Evolutionary conservation across 305 asterid genomes (phyloP).

Genomic region (Rubia balearica): DNA sequence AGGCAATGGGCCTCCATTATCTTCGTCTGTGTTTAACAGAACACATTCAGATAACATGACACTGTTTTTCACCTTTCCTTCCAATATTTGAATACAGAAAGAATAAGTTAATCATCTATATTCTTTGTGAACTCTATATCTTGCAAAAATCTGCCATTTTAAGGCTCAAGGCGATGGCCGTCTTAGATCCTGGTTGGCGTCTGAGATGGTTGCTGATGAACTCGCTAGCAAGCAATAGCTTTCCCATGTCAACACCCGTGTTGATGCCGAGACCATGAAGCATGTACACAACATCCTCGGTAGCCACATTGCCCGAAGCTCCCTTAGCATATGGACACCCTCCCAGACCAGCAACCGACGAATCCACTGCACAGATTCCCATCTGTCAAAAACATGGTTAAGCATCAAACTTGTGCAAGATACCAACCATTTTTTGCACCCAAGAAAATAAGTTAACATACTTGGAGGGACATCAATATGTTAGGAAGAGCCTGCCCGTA

Average conservation of each 20-base stretch:
- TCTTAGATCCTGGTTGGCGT: conserved; percentile 73
- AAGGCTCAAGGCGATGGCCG: conserved; percentile 61
- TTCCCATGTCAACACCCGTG: conserved; percentile 63
- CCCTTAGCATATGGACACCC: conserved; percentile 98
- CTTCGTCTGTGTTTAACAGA: neutral
- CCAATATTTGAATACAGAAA: neutral
- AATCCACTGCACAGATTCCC: conserved; percentile 92
- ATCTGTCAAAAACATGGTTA: conserved; percentile 34
- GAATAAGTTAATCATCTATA: neutral
- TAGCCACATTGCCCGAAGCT: conserved; percentile 93
- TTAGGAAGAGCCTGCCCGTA: conserved; percentile 93
- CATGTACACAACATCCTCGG: conserved; percentile 95
- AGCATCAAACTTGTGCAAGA: neutral
- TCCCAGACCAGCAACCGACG: conserved; percentile 86
- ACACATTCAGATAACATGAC: neutral
- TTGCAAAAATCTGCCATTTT: conserved; percentile 36
- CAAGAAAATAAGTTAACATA: conserved; percentile 23
- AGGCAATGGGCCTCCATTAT: conserved; percentile 9
- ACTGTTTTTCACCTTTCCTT: neutral
- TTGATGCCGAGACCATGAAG: conserved; percentile 74
- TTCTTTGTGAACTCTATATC: conserved; percentile 16
- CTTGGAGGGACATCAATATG: conserved; percentile 83
- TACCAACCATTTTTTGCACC: neutral
- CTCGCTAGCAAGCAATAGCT: conserved; percentile 72
- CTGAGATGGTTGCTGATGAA: conserved; percentile 59